Conservation (phyloP, 352 stramenopile species). For the Phytopythium aichiense region DNA sequence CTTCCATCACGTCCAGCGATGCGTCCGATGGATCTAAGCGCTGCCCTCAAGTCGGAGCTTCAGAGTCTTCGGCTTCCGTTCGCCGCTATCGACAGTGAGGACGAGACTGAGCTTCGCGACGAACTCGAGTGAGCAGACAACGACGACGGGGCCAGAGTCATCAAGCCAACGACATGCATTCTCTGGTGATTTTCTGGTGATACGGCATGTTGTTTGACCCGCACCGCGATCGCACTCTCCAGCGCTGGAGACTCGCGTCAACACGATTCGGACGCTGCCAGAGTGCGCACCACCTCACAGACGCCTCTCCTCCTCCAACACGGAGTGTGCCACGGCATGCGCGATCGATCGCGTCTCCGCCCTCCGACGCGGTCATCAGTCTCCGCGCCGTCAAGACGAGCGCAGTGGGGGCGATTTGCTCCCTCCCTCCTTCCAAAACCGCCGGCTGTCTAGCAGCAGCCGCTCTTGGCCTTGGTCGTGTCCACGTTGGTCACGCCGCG, state of each 20-base stretch:
- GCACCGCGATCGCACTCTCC: background rate
- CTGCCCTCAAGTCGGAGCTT: constrained; percentile 6
- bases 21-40: background rate
- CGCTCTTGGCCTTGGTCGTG: constrained; percentile 48
- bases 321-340: background rate
- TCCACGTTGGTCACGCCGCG: constrained; percentile 46
- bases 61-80: background rate
- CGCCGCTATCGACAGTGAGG: background rate
- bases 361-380: background rate
- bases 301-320: background rate
- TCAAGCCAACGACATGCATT: constrained; percentile 5
- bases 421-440: background rate
- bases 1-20: background rate
- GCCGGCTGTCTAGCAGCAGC: constrained; percentile 28
- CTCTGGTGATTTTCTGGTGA: constrained; percentile 1
- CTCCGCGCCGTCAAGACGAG: background rate
- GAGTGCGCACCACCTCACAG: background rate
- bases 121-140: background rate
- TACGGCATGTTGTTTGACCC: background rate
- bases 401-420: background rate
- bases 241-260: background rate
- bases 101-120: background rate
- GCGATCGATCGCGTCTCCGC: background rate
- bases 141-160: background rate
- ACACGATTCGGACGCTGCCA: background rate